Percentiles rank a stretch among this genome's conserved stretches.
Conservation (phyloP, 345 rosid species). For the Hibiscus tridactylites region DNA sequence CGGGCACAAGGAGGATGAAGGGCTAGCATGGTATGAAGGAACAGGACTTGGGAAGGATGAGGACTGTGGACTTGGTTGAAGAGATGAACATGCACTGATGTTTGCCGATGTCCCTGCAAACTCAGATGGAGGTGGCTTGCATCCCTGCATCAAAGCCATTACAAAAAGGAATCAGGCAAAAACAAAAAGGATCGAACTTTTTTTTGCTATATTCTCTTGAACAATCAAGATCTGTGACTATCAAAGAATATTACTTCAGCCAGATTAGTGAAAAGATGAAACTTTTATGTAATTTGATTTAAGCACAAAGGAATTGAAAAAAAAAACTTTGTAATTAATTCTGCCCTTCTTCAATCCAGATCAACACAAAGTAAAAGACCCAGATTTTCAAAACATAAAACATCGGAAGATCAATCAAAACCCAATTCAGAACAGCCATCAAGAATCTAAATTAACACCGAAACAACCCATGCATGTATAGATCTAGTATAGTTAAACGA, state of each 20-base stretch:
- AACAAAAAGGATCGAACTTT: neutral
- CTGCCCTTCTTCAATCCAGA: neutral
- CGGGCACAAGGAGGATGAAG: slow-evolving; percentile 73
- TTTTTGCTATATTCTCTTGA: neutral
- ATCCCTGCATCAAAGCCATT: slow-evolving; percentile 46
- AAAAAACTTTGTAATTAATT: neutral
- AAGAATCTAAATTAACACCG: neutral
- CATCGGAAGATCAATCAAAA: neutral
- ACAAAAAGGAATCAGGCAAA: neutral
- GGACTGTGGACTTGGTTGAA: slow-evolving; percentile 70
- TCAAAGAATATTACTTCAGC: neutral
- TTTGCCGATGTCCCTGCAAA: slow-evolving; percentile 34
- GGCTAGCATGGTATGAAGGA: slow-evolving; percentile 85
- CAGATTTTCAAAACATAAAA: neutral
- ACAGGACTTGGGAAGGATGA: slow-evolving; percentile 86
- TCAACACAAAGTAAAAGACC: neutral
- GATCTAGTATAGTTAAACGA: neutral
- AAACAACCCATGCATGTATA: neutral
- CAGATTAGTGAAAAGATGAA: neutral
- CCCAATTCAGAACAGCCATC: neutral
- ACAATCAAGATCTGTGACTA: neutral
- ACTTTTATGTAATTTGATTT: neutral
- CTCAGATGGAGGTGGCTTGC: slow-evolving; percentile 53
- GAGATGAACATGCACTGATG: slow-evolving; percentile 59
- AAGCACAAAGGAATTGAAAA: neutral